Conservation (phyloP, 495 filamentous ascomycete genomes). For the Penicillium bialowiezense region DNA sequence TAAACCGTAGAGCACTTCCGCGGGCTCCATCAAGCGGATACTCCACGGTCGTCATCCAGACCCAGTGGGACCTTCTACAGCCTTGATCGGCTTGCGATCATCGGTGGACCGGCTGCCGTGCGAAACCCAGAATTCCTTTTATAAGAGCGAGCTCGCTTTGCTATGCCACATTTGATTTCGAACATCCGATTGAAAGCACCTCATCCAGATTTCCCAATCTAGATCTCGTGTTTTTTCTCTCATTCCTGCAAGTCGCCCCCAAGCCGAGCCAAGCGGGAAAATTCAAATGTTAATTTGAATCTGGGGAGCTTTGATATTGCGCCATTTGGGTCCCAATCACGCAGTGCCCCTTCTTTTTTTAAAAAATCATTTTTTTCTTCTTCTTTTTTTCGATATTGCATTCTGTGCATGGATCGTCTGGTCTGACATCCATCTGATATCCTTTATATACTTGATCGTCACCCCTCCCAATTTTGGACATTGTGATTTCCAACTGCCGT, state of each 20-base stretch:
- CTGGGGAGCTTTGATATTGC: conserved; percentile 29
- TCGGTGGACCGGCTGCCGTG: conserved; percentile 2
- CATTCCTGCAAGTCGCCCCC: background rate
- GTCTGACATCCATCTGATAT: conserved; percentile 16
- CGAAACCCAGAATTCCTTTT: background rate
- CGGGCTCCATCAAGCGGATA: background rate
- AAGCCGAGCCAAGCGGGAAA: conserved; percentile 2
- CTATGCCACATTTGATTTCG: background rate
- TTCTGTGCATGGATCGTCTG: conserved; percentile 16
- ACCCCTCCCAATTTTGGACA: conserved; percentile 11
- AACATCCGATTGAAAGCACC: background rate
- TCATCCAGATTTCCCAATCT: background rate
- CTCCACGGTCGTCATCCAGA: conserved; percentile 32
- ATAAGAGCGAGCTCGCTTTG: conserved; percentile 1
- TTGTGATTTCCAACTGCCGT: conserved; percentile 3
- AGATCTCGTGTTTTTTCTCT: background rate
- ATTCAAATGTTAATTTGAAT: conserved; percentile 9
- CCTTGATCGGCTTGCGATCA: conserved; percentile 15
- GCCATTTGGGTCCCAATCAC: conserved; percentile 27
- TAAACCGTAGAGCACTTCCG: background rate
- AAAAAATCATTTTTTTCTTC: conserved; percentile 11
- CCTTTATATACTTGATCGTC: conserved; percentile 18
- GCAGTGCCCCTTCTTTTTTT: conserved; percentile 9
- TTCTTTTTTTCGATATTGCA: conserved; percentile 8
- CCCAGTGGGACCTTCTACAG: conserved; percentile 18